These are phyloP conservation scores for Pyrenochaeta sp. DNA, from an alignment of 2,329 filamentous ascomycete species.

Conservation along the genomic window DNA sequence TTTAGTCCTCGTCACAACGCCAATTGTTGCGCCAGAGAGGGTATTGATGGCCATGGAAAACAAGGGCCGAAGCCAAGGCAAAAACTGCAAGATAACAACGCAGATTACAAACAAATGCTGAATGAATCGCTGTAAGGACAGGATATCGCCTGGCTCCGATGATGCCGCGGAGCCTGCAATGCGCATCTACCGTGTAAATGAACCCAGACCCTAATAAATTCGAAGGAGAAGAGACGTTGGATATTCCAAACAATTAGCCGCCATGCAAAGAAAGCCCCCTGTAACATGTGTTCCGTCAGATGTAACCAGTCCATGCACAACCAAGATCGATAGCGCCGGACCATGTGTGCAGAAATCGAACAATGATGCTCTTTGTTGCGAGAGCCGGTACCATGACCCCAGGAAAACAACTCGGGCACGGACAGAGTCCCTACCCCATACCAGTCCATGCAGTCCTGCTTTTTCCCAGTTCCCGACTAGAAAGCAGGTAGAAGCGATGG, in stretches of 20 bases:
- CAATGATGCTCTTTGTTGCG: slow-evolving; percentile 7
- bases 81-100: slow-evolving; percentile 24
- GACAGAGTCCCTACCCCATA: slow-evolving; percentile 17
- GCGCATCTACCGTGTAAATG: slow-evolving; percentile 33
- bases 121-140: slow-evolving; percentile 41
- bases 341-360: slow-evolving; percentile 36
- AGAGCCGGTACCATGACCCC: slow-evolving; percentile 5
- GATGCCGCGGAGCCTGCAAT: slow-evolving; percentile 30
- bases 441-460: slow-evolving; percentile 21
- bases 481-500: slow-evolving; percentile 23
- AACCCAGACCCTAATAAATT: slow-evolving; percentile 17
- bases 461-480: slow-evolving; percentile 26
- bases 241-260: slow-evolving; percentile 29
- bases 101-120: slow-evolving; percentile 14
- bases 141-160: slow-evolving; percentile 35
- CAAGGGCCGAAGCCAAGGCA: slow-evolving; percentile 21
- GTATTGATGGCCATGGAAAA: slow-evolving; percentile 12
- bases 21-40: slow-evolving; percentile 14
- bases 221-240: slow-evolving; percentile 17
- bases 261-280: slow-evolving; percentile 32
- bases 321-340: slow-evolving; percentile 38
- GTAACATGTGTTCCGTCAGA: slow-evolving; percentile 27
- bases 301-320: slow-evolving; percentile 36
- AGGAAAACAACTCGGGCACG: slow-evolving; percentile 14
- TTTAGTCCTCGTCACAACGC: slow-evolving; percentile 10